Percentiles rank a stretch among this genome's conserved stretches.
These are phyloP conservation scores for Ramularia endophylla DNA, from an alignment of 2,329 filamentous ascomycete genomes.

Conservation along the genomic window DNA sequence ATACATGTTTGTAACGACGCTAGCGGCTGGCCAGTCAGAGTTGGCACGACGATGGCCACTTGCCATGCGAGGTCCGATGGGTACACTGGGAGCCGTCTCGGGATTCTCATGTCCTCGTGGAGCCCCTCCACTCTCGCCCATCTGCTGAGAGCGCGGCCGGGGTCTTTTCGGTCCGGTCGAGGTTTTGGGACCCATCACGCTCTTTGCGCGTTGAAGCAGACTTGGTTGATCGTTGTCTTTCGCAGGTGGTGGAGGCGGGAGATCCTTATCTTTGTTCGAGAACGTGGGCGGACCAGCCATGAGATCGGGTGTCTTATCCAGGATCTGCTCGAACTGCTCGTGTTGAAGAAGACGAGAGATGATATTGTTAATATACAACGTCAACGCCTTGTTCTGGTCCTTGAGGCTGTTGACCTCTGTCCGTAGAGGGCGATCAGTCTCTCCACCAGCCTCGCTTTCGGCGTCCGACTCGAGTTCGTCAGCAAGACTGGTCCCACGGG, in stretches of 20 bases:
- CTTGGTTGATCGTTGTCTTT: conserved; percentile 46
- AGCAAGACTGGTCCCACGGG: conserved; percentile 60
- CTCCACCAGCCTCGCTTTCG: conserved; percentile 50
- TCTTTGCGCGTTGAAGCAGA: conserved; percentile 55
- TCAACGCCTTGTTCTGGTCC: conserved; percentile 95
- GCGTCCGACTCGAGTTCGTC: conserved; percentile 76
- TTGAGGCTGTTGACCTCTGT: conserved; percentile 71
- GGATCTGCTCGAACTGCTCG: conserved; percentile 89
- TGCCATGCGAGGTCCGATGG: conserved; percentile 47
- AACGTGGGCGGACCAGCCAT: conserved; percentile 41
- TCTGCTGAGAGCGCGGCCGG: conserved; percentile 28
- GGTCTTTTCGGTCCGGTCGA: conserved; percentile 21
- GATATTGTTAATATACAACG: conserved; percentile 98
- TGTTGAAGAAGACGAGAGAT: conserved; percentile 92
- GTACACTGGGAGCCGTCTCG: conserved; percentile 69
- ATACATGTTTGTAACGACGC: conserved; percentile 86
- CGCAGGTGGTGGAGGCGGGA: conserved; percentile 64
- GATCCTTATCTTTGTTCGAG: conserved; percentile 62
- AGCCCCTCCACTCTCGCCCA: conserved; percentile 7
- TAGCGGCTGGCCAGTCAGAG: conserved; percentile 47
- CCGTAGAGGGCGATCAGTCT: conserved; percentile 54
- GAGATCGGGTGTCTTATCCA: conserved; percentile 69
- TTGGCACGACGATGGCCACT: conserved; percentile 37
- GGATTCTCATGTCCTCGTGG: conserved; percentile 50
- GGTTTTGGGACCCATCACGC: conserved; percentile 44